phyloP scores from a whole-genome alignment of 106 monocot genomes.

The Allium cepa region DNA sequence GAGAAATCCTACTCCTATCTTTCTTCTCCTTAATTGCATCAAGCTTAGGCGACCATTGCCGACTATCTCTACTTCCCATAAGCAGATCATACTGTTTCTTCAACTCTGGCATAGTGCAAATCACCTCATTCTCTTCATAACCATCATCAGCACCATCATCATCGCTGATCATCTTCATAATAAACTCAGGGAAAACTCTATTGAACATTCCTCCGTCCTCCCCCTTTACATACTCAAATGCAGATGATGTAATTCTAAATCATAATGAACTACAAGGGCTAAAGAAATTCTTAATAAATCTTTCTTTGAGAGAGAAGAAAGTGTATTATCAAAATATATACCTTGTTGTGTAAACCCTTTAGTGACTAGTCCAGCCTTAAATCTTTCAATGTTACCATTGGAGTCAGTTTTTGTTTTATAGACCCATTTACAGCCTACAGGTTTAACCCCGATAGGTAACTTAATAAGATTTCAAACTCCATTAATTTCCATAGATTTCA shows the following conservation, averaged over 20 bases:
- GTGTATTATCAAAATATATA: no score
- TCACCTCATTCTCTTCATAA: not conserved
- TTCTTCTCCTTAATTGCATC: conserved; percentile 62
- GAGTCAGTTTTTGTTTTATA: no score
- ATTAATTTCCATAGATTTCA: no score
- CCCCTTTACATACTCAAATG: conserved; percentile 51
- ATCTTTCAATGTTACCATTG: no score
- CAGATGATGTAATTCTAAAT: conserved; percentile 7
- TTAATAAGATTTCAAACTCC: no score
- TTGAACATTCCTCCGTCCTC: conserved; percentile 33
- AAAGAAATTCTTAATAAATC: no score
- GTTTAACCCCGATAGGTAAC: no score
- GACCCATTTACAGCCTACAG: no score
- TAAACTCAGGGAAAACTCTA: conserved; percentile 49
- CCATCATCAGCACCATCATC: not conserved
- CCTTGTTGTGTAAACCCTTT: no score
- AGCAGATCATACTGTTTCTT: conserved; percentile 71
- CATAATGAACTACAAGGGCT: no score
- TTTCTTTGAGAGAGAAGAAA: no score
- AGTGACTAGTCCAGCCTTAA: no score
- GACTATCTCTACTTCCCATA: conserved; percentile 34
- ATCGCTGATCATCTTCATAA: conserved; percentile 12
- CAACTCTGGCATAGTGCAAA: conserved; percentile 79
- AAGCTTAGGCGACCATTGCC: conserved; percentile 61
- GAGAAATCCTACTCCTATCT: conserved; percentile 3